Percentiles rank a stretch among this genome's conserved stretches.
Conservation (phyloP, 1,139 yeast genomes). For the Arxiozyma slooffiae region DNA sequence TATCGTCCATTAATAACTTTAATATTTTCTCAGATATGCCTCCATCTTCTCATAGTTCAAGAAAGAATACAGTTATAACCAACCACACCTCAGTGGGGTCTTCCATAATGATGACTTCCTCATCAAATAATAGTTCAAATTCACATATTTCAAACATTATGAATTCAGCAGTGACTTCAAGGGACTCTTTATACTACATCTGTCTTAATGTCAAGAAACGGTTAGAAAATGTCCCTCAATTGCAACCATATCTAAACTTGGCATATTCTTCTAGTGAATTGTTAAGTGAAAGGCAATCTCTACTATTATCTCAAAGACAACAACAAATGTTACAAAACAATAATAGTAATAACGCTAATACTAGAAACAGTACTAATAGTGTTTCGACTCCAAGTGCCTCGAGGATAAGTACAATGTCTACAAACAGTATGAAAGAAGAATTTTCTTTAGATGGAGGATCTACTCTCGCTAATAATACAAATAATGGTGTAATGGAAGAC, state of each 20-base stretch:
- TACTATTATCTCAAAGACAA: constrained; percentile 40
- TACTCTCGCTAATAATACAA: not conserved
- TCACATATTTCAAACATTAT: constrained; percentile 20
- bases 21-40: not conserved
- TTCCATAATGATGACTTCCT: constrained; percentile 4
- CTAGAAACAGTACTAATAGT: not conserved
- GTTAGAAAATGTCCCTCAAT: constrained; percentile 55
- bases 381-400: constrained; percentile 8
- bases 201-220: constrained; percentile 52
- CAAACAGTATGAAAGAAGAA: constrained; percentile 10
- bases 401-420: constrained; percentile 24
- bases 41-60: not conserved
- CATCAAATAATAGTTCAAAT: not conserved
- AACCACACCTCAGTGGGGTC: not conserved
- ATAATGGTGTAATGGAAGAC: constrained; percentile 31
- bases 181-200: constrained; percentile 66
- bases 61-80: not conserved
- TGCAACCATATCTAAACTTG: constrained; percentile 58
- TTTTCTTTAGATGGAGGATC: not conserved
- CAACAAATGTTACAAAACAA: constrained; percentile 13
- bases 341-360: not conserved
- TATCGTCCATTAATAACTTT: too few relatives aligned
- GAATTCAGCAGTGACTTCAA: constrained; percentile 56
- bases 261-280: constrained; percentile 57
- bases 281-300: constrained; percentile 63